Evolutionary conservation across 225 moss, liverwort and hornwort species (phyloP).

Genomic region (Polytrichum commune): DNA sequence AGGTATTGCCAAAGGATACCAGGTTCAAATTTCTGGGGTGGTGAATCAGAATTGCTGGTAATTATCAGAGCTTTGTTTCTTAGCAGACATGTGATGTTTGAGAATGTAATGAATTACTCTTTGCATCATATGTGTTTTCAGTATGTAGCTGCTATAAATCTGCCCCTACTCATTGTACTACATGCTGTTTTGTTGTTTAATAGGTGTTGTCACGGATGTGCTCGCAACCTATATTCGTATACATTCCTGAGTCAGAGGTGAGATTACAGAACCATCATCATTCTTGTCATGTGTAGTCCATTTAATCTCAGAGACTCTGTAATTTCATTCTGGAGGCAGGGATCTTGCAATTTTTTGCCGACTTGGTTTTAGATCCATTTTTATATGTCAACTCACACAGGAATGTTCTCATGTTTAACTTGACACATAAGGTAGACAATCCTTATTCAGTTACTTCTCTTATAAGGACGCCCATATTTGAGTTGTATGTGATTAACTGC

Average conservation of each 20-base stretch:
- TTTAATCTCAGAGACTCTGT: no score
- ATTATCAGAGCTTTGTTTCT: constrained; percentile 2
- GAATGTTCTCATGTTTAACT: background rate
- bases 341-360: constrained; percentile 1
- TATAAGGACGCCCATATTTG: no score
- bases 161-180: no score
- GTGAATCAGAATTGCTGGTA: constrained; percentile 86
- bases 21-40: constrained; percentile 89
- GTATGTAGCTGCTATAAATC: background rate
- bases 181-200: background rate
- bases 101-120: constrained; percentile 3
- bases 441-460: background rate
- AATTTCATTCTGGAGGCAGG: background rate
- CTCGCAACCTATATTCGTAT: constrained; percentile 77
- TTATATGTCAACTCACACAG: background rate
- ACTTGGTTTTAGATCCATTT: background rate
- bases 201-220: constrained; percentile 96
- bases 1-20: constrained; percentile 94
- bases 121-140: background rate
- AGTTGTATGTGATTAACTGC: no score
- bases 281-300: no score
- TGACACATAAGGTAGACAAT: background rate
- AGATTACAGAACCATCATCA: constrained; percentile 7
- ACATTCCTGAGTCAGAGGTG: constrained; percentile 95
- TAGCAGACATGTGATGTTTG: background rate